These are phyloP conservation scores for Pilasporangium apinafurcum DNA, from an alignment of 352 stramenopile genomes.

Conservation along the genomic window DNA sequence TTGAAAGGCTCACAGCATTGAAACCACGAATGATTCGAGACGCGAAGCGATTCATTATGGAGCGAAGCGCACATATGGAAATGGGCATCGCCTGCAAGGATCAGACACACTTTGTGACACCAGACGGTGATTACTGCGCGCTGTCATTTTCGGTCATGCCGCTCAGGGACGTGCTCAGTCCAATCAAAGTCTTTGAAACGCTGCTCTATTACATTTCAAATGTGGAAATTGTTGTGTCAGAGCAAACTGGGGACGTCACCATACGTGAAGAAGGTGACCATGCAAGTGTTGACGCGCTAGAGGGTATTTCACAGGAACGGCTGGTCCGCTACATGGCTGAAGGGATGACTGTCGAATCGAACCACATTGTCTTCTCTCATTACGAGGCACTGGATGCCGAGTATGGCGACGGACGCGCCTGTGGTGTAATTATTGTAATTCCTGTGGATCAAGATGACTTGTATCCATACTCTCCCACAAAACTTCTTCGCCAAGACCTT, in stretches of 20 bases:
- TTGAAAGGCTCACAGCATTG: conserved; percentile 14
- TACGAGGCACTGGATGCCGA: conserved; percentile 12
- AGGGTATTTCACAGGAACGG: conserved; percentile 27
- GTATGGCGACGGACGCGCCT: conserved; percentile 12
- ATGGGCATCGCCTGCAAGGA: conserved; percentile 19
- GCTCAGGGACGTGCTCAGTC: conserved; percentile 14
- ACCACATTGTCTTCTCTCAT: conserved; percentile 20
- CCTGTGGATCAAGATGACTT: conserved; percentile 32
- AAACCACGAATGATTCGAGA: conserved; percentile 12
- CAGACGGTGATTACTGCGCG: conserved; percentile 20
- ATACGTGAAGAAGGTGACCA: conserved; percentile 41
- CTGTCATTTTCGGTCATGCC: conserved; percentile 26
- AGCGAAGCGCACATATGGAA: conserved; percentile 19
- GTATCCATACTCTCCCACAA: conserved; percentile 24
- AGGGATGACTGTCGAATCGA: conserved; percentile 22
- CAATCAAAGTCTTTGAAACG: conserved; percentile 44
- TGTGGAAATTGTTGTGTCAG: conserved; percentile 45
- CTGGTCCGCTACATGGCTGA: conserved; percentile 19
- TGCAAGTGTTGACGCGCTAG: conserved; percentile 17
- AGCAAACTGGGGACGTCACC: conserved; percentile 39
- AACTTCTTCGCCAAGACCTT: conserved; percentile 29
- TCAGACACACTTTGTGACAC: conserved; percentile 27
- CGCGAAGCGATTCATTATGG: conserved; percentile 18
- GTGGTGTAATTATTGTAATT: conserved; percentile 23
- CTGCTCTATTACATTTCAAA: conserved; percentile 24